These are phyloP conservation scores for Berkeleyomyces basicola DNA, from an alignment of 2,329 filamentous ascomycete genomes.

Conservation along the genomic window DNA sequence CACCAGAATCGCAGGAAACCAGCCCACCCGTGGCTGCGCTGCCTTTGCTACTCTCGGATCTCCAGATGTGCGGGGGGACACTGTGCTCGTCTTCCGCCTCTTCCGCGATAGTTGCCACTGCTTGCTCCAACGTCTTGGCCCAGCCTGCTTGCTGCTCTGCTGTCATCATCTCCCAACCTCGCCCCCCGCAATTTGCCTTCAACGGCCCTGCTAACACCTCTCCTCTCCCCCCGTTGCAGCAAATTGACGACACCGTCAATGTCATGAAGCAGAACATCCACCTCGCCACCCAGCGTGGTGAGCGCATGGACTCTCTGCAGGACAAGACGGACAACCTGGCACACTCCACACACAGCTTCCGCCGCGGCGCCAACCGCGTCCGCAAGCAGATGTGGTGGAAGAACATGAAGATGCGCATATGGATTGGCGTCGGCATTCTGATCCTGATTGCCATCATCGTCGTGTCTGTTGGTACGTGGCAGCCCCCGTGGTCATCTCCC, in stretches of 20 bases:
- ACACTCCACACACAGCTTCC: slow-evolving; percentile 85
- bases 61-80: not conserved
- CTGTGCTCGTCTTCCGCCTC: not conserved
- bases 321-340: slow-evolving; percentile 93
- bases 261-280: slow-evolving; percentile 97
- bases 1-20: not conserved
- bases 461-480: slow-evolving; percentile 59
- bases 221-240: slow-evolving; percentile 33
- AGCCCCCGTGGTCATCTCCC: too few relatives aligned
- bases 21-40: not conserved
- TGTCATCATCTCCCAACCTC: not conserved
- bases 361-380: slow-evolving; percentile 87
- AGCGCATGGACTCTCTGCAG: slow-evolving; percentile 71
- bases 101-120: not conserved
- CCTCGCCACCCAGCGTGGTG: slow-evolving; percentile 86
- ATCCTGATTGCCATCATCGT: slow-evolving; percentile 88
- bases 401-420: slow-evolving; percentile 99
- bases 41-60: not conserved
- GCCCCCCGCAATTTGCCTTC: not conserved
- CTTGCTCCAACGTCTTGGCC: not conserved
- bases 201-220: slow-evolving; percentile 14
- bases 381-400: slow-evolving; percentile 99
- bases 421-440: slow-evolving; percentile 79
- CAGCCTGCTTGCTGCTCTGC: not conserved
- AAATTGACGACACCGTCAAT: slow-evolving; percentile 92